Evolutionary conservation across 164 flowering plant species (phyloP).

Genomic region (Nymphaea colorata): DNA sequence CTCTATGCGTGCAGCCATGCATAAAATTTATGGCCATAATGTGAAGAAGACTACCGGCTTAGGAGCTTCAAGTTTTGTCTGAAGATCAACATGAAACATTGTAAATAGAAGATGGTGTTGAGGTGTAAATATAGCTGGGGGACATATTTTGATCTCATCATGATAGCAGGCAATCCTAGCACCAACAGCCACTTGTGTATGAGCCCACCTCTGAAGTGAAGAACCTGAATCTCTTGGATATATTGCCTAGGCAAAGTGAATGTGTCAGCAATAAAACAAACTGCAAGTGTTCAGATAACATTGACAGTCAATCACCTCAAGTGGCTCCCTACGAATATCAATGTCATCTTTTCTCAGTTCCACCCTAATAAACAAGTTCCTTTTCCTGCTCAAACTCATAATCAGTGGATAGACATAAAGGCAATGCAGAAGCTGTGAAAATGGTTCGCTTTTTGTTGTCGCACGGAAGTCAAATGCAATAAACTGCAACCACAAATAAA

Average conservation of each 20-base stretch:
- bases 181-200: slow-evolving; percentile 94
- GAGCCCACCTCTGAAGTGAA: slow-evolving; percentile 68
- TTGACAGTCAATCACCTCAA: slow-evolving; percentile 45
- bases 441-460: slow-evolving; percentile 84
- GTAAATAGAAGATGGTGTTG: slow-evolving; percentile 86
- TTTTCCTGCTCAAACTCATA: slow-evolving; percentile 82
- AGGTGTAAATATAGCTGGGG: slow-evolving; percentile 81
- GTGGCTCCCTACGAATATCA: slow-evolving; percentile 73
- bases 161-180: slow-evolving; percentile 80
- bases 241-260: slow-evolving; percentile 44
- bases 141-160: slow-evolving; percentile 85
- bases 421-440: slow-evolving; percentile 86
- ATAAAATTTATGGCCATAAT: too few relatives aligned
- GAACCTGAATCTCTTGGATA: slow-evolving; percentile 65
- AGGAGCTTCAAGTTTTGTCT: slow-evolving; percentile 92
- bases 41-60: slow-evolving; percentile 51
- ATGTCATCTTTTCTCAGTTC: slow-evolving; percentile 86
- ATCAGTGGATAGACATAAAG: slow-evolving; percentile 85
- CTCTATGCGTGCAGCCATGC: too few relatives aligned
- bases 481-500: slow-evolving; percentile 30
- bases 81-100: slow-evolving; percentile 89
- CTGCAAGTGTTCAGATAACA: neutral
- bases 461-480: slow-evolving; percentile 93
- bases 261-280: slow-evolving; percentile 1
- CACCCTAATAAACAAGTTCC: slow-evolving; percentile 76